phyloP scores from a whole-genome alignment of 2,329 filamentous ascomycete species.

The Xenoacremonium recifei region DNA sequence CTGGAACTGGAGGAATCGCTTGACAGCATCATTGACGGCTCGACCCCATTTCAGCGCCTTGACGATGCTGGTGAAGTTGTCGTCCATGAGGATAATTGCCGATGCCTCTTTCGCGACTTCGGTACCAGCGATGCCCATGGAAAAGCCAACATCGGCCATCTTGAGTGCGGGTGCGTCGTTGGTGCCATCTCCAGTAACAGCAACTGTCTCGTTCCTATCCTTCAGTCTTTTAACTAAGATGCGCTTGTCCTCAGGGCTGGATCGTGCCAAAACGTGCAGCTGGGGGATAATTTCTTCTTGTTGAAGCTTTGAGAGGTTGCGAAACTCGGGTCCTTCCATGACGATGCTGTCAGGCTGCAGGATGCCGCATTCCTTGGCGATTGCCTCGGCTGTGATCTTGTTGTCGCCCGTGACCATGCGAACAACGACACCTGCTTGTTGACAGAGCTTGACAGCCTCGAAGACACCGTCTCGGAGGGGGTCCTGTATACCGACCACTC shows the following conservation, averaged over 20 bases:
- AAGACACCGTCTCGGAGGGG: conserved; percentile 73
- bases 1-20: conserved; percentile 75
- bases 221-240: conserved; percentile 70
- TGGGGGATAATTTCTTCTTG: conserved; percentile 67
- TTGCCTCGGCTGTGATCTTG: conserved; percentile 74
- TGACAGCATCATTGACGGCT: conserved; percentile 74
- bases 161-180: conserved; percentile 82
- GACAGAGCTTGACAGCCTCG: conserved; percentile 70
- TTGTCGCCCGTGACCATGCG: conserved; percentile 89
- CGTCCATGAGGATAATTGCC: conserved; percentile 83
- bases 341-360: conserved; percentile 65
- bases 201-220: conserved; percentile 73
- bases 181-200: conserved; percentile 80
- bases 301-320: conserved; percentile 64
- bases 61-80: conserved; percentile 84
- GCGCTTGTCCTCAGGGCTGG: conserved; percentile 75
- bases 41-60: conserved; percentile 81
- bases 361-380: conserved; percentile 77
- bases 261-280: conserved; percentile 70
- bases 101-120: conserved; percentile 85
- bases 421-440: conserved; percentile 73
- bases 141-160: conserved; percentile 79
- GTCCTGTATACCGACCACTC: conserved; percentile 78
- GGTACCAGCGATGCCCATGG: conserved; percentile 81
- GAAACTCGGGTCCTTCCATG: conserved; percentile 77